phyloP scores from a whole-genome alignment of 2,329 filamentous ascomycete genomes.

The Xylariomycetidae sp. region DNA sequence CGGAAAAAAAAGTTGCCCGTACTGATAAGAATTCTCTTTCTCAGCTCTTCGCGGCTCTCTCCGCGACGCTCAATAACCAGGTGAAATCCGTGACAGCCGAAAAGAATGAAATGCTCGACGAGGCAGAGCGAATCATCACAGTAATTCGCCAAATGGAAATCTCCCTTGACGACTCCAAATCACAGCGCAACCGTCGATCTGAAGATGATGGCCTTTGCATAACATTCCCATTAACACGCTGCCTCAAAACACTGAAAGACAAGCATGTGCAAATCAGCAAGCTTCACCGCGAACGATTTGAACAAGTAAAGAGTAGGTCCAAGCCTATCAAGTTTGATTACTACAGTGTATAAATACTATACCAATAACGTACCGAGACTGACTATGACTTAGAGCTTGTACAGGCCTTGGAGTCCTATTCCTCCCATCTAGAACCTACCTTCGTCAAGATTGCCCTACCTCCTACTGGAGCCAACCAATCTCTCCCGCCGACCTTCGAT shows the following conservation, averaged over 20 bases:
- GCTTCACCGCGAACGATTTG: conserved; percentile 84
- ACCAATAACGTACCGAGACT: no score
- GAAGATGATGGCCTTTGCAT: conserved; percentile 65
- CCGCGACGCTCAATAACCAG: conserved; percentile 87
- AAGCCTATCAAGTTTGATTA: no score
- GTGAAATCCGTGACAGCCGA: conserved; percentile 79
- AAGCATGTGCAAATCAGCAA: conserved; percentile 77
- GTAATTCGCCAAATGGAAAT: conserved; percentile 90
- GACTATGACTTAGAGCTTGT: conserved; percentile 64
- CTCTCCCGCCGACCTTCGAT: conserved; percentile 79
- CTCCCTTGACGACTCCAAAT: conserved; percentile 73
- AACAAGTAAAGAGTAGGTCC: conserved; percentile 84
- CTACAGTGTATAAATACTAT: no score
- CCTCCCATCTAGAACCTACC: conserved; percentile 84
- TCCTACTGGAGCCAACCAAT: conserved; percentile 71
- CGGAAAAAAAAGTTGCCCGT: background rate
- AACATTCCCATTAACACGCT: conserved; percentile 77
- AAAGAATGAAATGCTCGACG: conserved; percentile 86
- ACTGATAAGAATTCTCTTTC: conserved; percentile 11
- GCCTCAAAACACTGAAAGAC: conserved; percentile 76
- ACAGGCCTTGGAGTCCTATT: conserved; percentile 90
- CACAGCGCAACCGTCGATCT: conserved; percentile 56
- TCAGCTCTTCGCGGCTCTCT: conserved; percentile 86
- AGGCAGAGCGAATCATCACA: conserved; percentile 79
- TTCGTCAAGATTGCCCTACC: conserved; percentile 85